Conservation (phyloP, 352 stramenopile genomes). For the Pythium sp. region DNA sequence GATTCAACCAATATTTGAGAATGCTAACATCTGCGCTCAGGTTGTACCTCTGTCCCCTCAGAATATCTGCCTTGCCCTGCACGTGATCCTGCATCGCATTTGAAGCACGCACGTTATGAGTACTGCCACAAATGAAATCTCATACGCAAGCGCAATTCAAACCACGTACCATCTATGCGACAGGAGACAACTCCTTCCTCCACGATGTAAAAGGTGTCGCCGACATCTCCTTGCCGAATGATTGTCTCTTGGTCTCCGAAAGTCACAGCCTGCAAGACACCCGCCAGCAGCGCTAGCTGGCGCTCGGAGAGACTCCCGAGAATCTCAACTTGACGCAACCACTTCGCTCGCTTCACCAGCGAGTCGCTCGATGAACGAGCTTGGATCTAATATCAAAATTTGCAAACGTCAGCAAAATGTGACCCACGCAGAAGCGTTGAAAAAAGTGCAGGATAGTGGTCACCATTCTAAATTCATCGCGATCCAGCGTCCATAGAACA, state of each 20-base stretch:
- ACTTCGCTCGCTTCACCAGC: conserved; percentile 68
- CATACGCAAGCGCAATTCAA: neutral
- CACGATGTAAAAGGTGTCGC: conserved; percentile 83
- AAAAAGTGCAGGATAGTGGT: neutral
- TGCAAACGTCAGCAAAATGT: neutral
- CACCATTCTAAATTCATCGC: conserved; percentile 83
- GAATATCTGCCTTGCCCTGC: neutral
- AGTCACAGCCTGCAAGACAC: conserved; percentile 55
- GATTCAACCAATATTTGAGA: neutral
- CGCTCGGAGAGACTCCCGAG: conserved; percentile 61
- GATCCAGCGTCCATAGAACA: conserved; percentile 88
- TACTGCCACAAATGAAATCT: neutral
- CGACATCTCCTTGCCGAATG: conserved; percentile 78
- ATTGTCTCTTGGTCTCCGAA: conserved; percentile 77
- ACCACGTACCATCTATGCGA: conserved; percentile 38
- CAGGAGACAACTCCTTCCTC: conserved; percentile 66
- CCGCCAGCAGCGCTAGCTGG: conserved; percentile 62
- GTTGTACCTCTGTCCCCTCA: conserved; percentile 8
- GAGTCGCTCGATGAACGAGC: conserved; percentile 73
- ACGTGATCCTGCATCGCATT: conserved; percentile 7
- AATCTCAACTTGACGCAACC: conserved; percentile 71
- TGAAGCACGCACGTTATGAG: neutral
- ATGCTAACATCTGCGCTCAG: neutral
- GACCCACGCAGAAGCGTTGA: neutral
- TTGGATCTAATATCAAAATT: conserved; percentile 40